Evolutionary conservation across 2,329 filamentous ascomycete species (phyloP).

Genomic region (Epichloe hybrida): DNA sequence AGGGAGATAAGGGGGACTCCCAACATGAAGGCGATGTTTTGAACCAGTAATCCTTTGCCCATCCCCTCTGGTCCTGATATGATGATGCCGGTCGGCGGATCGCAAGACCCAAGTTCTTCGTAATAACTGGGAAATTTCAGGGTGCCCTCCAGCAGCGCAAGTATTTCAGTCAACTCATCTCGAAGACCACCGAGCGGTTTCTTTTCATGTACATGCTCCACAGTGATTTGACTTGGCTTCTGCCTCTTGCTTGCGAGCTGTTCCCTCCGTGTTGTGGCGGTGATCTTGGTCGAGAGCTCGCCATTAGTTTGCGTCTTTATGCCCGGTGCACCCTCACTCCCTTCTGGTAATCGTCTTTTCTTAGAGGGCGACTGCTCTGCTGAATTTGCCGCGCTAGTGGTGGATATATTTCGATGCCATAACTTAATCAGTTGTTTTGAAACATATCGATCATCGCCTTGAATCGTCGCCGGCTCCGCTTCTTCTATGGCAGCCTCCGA

Average conservation of each 20-base stretch:
- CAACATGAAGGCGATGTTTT: conserved; percentile 58
- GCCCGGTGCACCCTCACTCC: conserved; percentile 12
- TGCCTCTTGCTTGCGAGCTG: conserved; percentile 16
- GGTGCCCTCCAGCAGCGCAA: conserved; percentile 4
- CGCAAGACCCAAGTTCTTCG: conserved; percentile 4
- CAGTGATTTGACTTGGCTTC: conserved; percentile 17
- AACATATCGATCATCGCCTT: conserved; percentile 23
- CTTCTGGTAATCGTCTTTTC: conserved; percentile 19
- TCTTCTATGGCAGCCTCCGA: conserved; percentile 35
- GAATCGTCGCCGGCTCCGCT: conserved; percentile 20
- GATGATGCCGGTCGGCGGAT: conserved; percentile 42
- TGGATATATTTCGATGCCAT: conserved; percentile 19
- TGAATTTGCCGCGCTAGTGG: conserved; percentile 3
- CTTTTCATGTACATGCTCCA: conserved; percentile 14
- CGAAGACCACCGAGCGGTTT: conserved; percentile 18
- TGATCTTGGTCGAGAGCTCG: background rate
- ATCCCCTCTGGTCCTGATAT: conserved; percentile 70
- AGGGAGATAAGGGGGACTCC: conserved; percentile 58
- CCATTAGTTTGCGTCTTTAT: conserved; percentile 1
- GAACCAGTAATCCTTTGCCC: conserved; percentile 66
- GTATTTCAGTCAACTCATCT: conserved; percentile 13
- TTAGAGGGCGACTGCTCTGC: conserved; percentile 16
- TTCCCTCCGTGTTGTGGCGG: conserved; percentile 15
- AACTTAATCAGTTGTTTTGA: conserved; percentile 29
- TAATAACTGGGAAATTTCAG: conserved; percentile 13